Evolutionary conservation across 2,329 filamentous ascomycete genomes (phyloP).

Genomic region (Phyllosticta capitalensis): DNA sequence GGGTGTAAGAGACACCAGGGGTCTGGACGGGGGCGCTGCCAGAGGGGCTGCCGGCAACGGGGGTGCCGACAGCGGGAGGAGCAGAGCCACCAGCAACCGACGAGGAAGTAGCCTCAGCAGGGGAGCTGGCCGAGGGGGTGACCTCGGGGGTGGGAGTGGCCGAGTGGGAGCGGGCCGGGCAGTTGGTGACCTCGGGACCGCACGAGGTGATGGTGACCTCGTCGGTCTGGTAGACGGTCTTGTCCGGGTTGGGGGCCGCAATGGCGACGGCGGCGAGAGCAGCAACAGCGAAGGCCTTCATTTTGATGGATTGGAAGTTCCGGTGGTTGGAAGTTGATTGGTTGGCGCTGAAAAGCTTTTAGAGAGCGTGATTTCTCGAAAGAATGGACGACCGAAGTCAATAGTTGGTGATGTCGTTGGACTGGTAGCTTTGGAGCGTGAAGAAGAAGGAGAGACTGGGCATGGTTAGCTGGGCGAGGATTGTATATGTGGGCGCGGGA

Average conservation of each 20-base stretch:
- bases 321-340: constrained; percentile 3
- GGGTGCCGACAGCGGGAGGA: constrained; percentile 43
- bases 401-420: constrained; percentile 10
- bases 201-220: constrained; percentile 11
- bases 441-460: constrained; percentile 2
- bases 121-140: not conserved
- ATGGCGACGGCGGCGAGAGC: constrained; percentile 11
- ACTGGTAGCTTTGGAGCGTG: constrained; percentile 10
- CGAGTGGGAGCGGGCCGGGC: constrained; percentile 12
- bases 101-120: constrained; percentile 3
- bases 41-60: constrained; percentile 24
- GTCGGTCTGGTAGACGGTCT: constrained; percentile 11
- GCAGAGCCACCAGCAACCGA: not conserved
- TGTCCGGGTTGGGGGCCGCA: constrained; percentile 11
- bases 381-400: constrained; percentile 13
- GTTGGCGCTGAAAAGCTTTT: constrained; percentile 12
- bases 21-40: not conserved
- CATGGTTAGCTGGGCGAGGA: not conserved
- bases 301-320: constrained; percentile 12
- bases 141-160: constrained; percentile 4
- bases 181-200: constrained; percentile 13
- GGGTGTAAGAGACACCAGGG: not conserved
- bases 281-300: constrained; percentile 14
- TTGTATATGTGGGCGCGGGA: constrained; percentile 12
- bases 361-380: constrained; percentile 11